Conservation (phyloP, 2,329 filamentous ascomycete species). For the Lachnellula occidentalis region DNA sequence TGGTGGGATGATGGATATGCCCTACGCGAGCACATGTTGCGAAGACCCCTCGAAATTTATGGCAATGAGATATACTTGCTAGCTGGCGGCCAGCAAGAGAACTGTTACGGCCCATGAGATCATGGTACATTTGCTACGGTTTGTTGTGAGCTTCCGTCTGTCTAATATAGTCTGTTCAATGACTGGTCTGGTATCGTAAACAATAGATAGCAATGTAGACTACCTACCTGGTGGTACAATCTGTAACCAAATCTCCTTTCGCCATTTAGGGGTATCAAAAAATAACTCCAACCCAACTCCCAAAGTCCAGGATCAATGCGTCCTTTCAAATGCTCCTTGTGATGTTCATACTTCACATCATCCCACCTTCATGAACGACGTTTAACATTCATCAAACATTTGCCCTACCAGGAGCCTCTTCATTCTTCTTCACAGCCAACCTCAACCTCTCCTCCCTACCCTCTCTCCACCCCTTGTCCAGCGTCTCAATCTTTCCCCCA, state of each 20-base stretch:
- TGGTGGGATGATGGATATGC: background rate
- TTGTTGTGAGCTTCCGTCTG: background rate
- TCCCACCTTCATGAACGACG: background rate
- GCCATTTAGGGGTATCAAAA: background rate
- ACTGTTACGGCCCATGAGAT: constrained; percentile 6
- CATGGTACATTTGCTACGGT: constrained; percentile 2
- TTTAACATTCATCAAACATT: background rate
- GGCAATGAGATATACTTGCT: background rate
- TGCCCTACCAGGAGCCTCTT: background rate
- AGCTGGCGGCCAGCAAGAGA: background rate
- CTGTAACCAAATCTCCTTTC: background rate
- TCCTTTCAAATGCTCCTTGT: background rate
- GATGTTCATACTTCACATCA: background rate
- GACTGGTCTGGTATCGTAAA: constrained; percentile 4
- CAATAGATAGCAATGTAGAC: constrained; percentile 15
- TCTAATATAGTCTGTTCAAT: background rate
- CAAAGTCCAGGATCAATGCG: too few relatives aligned
- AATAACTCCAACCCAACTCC: background rate
- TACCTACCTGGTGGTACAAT: constrained; percentile 1
- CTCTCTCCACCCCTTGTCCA: constrained; percentile 73
- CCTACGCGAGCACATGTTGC: background rate
- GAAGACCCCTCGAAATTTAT: background rate
- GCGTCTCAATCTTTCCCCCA: constrained; percentile 80
- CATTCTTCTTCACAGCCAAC: constrained; percentile 42
- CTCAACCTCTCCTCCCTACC: constrained; percentile 65